Evolutionary conservation across 202 grass and related monocot species (phyloP).

Genomic region (Hordeum pubiflorum): DNA sequence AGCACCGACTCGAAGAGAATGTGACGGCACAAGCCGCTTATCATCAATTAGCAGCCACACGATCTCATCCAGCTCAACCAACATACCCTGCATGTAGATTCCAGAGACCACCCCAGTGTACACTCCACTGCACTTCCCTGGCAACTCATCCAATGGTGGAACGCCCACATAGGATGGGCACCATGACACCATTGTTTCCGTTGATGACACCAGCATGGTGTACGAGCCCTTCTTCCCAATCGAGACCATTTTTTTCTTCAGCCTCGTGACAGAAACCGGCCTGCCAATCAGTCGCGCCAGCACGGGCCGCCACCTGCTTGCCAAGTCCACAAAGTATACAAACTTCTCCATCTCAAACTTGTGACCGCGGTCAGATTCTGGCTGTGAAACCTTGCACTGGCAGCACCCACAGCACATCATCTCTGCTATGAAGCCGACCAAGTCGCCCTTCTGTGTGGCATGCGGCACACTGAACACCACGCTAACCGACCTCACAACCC

Average conservation of each 20-base stretch:
- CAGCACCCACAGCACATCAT: conserved; percentile 60
- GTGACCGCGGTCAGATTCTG: conserved; percentile 25
- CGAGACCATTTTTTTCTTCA: conserved; percentile 63
- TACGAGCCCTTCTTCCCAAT: conserved; percentile 50
- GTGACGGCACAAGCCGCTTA: conserved; percentile 36
- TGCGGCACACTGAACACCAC: conserved; percentile 53
- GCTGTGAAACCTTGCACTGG: conserved; percentile 19
- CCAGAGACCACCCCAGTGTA: conserved; percentile 66
- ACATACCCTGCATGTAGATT: conserved; percentile 55
- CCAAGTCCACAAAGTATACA: conserved; percentile 58
- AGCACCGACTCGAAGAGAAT: conserved; percentile 80
- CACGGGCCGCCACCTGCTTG: conserved; percentile 45
- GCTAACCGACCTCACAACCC: conserved; percentile 62
- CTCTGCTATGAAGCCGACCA: conserved; percentile 72
- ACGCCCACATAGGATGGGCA: conserved; percentile 15
- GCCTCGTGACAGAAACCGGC: conserved; percentile 36
- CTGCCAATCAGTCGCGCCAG: conserved; percentile 49
- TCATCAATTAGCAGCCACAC: conserved; percentile 67
- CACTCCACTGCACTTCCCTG: conserved; percentile 20
- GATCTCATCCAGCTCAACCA: conserved; percentile 61
- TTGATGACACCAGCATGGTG: conserved; percentile 49
- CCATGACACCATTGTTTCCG: conserved; percentile 40
- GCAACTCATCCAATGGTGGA: background rate
- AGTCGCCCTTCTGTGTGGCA: conserved; percentile 16
- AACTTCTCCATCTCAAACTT: conserved; percentile 55